phyloP scores from a whole-genome alignment of 495 filamentous ascomycete genomes.

The Neurospora sp. region DNA sequence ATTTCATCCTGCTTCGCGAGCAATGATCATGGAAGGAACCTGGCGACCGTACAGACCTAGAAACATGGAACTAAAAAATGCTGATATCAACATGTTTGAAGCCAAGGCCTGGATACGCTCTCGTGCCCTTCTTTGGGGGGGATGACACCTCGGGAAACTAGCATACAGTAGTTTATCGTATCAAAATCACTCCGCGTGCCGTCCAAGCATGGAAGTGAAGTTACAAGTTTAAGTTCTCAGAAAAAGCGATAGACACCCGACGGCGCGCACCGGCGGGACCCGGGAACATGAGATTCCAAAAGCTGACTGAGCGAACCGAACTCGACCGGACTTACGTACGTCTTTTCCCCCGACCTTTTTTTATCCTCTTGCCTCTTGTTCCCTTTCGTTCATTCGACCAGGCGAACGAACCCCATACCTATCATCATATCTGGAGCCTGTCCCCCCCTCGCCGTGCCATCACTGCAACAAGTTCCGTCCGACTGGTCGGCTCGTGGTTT shows the following conservation, averaged over 20 bases:
- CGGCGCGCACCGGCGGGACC: neutral
- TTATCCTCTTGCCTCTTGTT: neutral
- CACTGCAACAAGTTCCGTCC: constrained; percentile 2
- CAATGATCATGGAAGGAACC: neutral
- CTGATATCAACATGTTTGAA: neutral
- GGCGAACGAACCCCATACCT: neutral
- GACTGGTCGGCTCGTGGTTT: neutral
- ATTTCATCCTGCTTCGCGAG: neutral
- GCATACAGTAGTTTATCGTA: neutral
- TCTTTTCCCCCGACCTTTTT: neutral
- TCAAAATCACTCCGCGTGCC: neutral
- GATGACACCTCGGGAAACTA: neutral
- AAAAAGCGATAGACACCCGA: neutral
- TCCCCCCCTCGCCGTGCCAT: neutral
- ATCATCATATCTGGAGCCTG: neutral
- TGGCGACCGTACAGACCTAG: neutral
- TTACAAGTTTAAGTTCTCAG: neutral
- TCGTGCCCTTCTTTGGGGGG: neutral
- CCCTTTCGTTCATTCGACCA: neutral
- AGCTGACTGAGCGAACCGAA: neutral
- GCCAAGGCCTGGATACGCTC: neutral
- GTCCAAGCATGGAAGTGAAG: neutral
- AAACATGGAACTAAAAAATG: neutral
- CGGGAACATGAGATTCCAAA: neutral
- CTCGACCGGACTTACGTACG: neutral